Base-by-base conservation (phyloP, 306 rosid genomes). In the Prunus dulcis region DNA sequence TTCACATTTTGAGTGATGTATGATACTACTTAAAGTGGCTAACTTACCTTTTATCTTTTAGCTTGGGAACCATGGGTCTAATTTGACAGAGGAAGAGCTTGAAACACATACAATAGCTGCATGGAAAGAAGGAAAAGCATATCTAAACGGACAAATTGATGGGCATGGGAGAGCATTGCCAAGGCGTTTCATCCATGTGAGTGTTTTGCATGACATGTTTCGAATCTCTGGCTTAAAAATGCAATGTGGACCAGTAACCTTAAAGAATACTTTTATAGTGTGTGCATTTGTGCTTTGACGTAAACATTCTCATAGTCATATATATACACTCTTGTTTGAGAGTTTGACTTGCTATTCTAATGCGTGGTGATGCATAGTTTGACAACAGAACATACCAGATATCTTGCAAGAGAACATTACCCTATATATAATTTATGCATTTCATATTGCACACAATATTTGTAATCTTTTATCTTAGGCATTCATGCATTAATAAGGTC, bases 81-180 rank as follows among this genome's bases (percentile, higher is more conserved):
- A 91, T 85, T 88, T 96, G 76, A 92, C 99, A 9, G 97, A 96
- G 78, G 98, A 96, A 83, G 99, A 96, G 86, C 99, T 96, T 79
- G 99, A 96, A 87, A 92, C 99, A 49, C 99, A 95, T 83, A 89
- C 97, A 20, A 89, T 95, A 85, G 88, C 98, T 30, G 97, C 99
- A 79, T 95, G 99, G 99, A 95, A 95, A 87, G 97, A 88, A 77
- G 98, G 93, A 76, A 95, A 95, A 75, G 87, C 88, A 34, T 88
- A 90, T 88, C 83, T 91, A 43, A 87, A 80, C 58, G 89, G 90
- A 66, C 91, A 87, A 76, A 84, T 87, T 74, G 90, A 88, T 84
- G 89, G 83, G 28, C 92, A 76, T 43, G 91, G 97, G 82, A 84
- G 92, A 78, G 76, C 82, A 43, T 72, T 83, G 80, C 75, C 92